Evolutionary conservation across 495 filamentous ascomycete genomes (phyloP).

Genomic region (Durotheca rogersii): DNA sequence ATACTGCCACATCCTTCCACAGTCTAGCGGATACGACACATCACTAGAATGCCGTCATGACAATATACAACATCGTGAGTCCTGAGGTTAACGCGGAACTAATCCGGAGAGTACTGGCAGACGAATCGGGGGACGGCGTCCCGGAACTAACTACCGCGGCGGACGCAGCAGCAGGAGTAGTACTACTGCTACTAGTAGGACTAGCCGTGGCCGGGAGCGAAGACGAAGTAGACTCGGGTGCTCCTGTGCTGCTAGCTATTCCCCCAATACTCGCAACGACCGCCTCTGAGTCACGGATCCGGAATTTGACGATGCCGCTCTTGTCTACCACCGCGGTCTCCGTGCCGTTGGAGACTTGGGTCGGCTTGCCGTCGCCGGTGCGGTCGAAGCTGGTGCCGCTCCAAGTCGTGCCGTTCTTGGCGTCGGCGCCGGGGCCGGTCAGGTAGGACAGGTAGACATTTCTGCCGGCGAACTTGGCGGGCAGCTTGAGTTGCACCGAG

Average conservation of each 20-base stretch:
- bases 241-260: constrained; percentile 16
- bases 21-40: too few relatives aligned
- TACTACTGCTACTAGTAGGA: too few relatives aligned
- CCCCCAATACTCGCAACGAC: constrained; percentile 14
- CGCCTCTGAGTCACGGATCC: constrained; percentile 29
- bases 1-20: too few relatives aligned
- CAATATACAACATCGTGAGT: neutral
- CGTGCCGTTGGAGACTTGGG: constrained; percentile 11
- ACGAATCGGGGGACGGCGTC: neutral
- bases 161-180: too few relatives aligned
- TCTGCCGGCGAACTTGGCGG: constrained; percentile 13
- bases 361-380: constrained; percentile 31
- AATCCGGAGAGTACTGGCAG: neutral
- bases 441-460: constrained; percentile 37
- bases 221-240: too few relatives aligned
- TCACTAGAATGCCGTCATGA: too few relatives aligned
- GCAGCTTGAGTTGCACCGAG: constrained; percentile 29
- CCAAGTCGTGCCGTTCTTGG: constrained; percentile 31
- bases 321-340: constrained; percentile 15
- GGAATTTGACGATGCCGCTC: constrained; percentile 24
- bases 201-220: too few relatives aligned
- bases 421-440: constrained; percentile 36
- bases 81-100: neutral
- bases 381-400: constrained; percentile 40
- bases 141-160: neutral